Base-by-base conservation (phyloP, 306 rosid genomes). In the Rubus idaeus region DNA sequence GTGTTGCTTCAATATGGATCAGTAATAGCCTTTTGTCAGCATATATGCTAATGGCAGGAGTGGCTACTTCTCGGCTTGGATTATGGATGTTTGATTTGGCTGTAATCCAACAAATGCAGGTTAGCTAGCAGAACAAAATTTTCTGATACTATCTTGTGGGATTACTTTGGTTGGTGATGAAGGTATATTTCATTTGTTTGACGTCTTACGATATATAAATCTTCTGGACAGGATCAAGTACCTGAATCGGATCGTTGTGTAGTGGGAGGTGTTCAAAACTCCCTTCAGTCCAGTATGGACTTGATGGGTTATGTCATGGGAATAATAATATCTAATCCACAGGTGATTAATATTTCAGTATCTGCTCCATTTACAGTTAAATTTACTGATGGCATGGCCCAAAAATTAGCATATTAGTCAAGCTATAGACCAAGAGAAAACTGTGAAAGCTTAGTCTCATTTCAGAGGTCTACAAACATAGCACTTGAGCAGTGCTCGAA, bases 61-160 rank as follows among this genome's bases (percentile, higher is more conserved):
- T 95, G 3, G 96, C 94, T 3, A 56, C 83, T 12, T 95, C 99
- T 75, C 85, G 97, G 83, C 97, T 95, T 50, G 99, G 97, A 50
- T 84, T 92, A 82, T 95, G 99, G 99, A 84, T 89, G 88, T 88
- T 92, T 86, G 97, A 95, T 75, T 80, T 95, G 45, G 82, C 99
- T 5, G 89, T 95, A 6, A 89, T 95, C 83, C 97, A 95, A 58
- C 97, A 89, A 81, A 95, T 90, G 96, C 99, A 95, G 92, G 97
- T 78, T 80, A 41, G 77, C 46, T 39, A 57, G 45, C 8, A 53
- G 14, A 12, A 67, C 51, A 77, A 41, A 16, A 30, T 26, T 42
- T 5, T 17, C 56, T 42, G 46, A 5, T 30, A 17, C 64, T 30
- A 4, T 73, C 11, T 78, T 30, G 35, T 30, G 35, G 35, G 35